These are phyloP conservation scores for Solanum peruvianum DNA, from an alignment of 257 asterid genomes.

Conservation along the genomic window DNA sequence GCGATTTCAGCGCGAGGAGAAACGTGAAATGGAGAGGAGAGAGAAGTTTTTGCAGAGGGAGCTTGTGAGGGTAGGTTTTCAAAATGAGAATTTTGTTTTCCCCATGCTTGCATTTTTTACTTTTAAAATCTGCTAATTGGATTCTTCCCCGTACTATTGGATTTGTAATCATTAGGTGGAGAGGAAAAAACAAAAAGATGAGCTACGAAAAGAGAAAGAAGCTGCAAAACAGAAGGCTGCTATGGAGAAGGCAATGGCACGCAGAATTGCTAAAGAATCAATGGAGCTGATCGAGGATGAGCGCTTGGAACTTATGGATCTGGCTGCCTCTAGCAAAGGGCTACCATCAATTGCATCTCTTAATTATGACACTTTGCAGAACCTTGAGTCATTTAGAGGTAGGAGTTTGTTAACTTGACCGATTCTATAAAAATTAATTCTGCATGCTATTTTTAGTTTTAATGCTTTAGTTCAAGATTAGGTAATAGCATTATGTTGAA, in stretches of 20 bases:
- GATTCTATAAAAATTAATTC: neutral
- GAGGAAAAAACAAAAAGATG: slow-evolving; percentile 90
- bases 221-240: slow-evolving; percentile 82
- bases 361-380: slow-evolving; percentile 78
- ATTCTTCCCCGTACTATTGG: neutral
- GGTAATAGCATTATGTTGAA: neutral
- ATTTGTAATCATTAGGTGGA: slow-evolving; percentile 50
- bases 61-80: slow-evolving; percentile 46
- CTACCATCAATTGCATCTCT: slow-evolving; percentile 76
- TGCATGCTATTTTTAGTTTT: neutral
- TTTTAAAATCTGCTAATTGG: neutral
- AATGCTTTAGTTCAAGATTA: neutral
- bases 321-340: slow-evolving; percentile 88
- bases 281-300: slow-evolving; percentile 97
- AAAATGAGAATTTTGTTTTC: neutral
- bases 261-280: slow-evolving; percentile 88
- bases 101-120: neutral
- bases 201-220: slow-evolving; percentile 70
- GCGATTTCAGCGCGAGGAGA: slow-evolving; percentile 90
- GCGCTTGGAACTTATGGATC: slow-evolving; percentile 92
- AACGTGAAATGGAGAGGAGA: slow-evolving; percentile 95
- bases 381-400: slow-evolving; percentile 85
- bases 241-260: slow-evolving; percentile 84
- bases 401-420: slow-evolving; percentile 16
- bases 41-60: slow-evolving; percentile 90